phyloP scores from a whole-genome alignment of 2,329 filamentous ascomycete genomes.

The Phyllosticta paracitricarpa region DNA sequence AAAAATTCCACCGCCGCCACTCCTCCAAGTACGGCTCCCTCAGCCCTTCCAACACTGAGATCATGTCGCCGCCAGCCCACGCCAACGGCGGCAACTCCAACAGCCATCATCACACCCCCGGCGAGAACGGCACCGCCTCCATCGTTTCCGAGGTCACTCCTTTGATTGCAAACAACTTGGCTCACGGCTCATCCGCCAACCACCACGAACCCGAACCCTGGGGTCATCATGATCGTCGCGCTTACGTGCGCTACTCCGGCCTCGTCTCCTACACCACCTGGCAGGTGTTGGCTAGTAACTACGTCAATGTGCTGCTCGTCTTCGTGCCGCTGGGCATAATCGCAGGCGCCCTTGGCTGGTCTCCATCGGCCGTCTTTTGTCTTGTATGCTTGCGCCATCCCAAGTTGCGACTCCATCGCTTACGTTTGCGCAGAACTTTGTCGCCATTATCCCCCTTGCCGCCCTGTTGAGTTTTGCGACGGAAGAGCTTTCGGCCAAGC shows the following conservation, averaged over 20 bases:
- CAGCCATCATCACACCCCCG: neutral
- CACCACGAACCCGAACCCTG: conserved; percentile 1
- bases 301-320: conserved; percentile 61
- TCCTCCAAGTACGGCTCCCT: neutral
- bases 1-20: conserved; percentile 8
- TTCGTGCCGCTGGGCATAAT: conserved; percentile 65
- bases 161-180: neutral
- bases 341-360: conserved; percentile 53
- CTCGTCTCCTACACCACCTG: conserved; percentile 29
- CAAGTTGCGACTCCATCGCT: neutral
- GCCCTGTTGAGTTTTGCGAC: conserved; percentile 67
- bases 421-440: conserved; percentile 47
- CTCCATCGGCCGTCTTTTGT: conserved; percentile 58
- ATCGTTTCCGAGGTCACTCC: neutral
- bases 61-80: conserved; percentile 4
- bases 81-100: neutral
- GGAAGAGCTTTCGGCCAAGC: conserved; percentile 61
- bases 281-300: conserved; percentile 39
- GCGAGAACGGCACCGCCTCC: conserved; percentile 1
- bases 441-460: conserved; percentile 68
- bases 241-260: conserved; percentile 22
- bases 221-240: conserved; percentile 2
- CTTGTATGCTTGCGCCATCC: conserved; percentile 28
- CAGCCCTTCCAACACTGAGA: neutral
- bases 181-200: neutral